phyloP scores from a whole-genome alignment of 148 eudicot species.

The Silene uniflora region DNA sequence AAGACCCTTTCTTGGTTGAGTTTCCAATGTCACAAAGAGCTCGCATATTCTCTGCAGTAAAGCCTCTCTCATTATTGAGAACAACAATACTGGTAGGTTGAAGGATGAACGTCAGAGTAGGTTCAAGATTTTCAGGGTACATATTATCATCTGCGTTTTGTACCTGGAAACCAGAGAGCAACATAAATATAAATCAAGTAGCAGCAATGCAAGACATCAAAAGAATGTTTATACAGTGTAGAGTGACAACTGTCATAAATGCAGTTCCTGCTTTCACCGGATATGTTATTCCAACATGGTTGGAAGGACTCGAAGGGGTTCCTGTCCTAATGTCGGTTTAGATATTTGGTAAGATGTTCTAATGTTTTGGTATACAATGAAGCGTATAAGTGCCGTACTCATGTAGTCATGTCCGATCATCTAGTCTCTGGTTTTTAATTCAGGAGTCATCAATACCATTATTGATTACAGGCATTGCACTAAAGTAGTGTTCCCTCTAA shows the following conservation, averaged over 20 bases:
- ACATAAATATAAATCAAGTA: background rate
- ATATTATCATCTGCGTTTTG: constrained; percentile 96
- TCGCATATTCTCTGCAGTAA: constrained; percentile 70
- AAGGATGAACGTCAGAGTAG: constrained; percentile 75
- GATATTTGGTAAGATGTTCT: too few relatives aligned
- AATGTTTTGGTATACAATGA: too few relatives aligned
- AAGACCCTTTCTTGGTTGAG: constrained; percentile 78
- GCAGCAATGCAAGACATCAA: background rate
- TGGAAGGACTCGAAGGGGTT: too few relatives aligned
- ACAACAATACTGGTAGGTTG: constrained; percentile 54
- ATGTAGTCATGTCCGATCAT: too few relatives aligned
- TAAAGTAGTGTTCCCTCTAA: too few relatives aligned
- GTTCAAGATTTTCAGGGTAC: constrained; percentile 61
- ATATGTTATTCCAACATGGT: too few relatives aligned
- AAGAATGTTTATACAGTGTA: background rate
- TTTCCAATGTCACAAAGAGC: constrained; percentile 97
- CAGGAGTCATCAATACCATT: too few relatives aligned
- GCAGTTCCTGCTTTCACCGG: background rate
- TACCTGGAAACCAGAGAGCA: constrained; percentile 39
- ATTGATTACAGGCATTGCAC: too few relatives aligned
- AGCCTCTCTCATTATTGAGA: constrained; percentile 81
- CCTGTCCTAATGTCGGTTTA: too few relatives aligned
- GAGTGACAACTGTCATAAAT: background rate
- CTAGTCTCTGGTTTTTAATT: too few relatives aligned
- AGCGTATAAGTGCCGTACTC: too few relatives aligned